Conservation (phyloP, 768 basidiomycete genomes). For the Tricholoma sp. region DNA sequence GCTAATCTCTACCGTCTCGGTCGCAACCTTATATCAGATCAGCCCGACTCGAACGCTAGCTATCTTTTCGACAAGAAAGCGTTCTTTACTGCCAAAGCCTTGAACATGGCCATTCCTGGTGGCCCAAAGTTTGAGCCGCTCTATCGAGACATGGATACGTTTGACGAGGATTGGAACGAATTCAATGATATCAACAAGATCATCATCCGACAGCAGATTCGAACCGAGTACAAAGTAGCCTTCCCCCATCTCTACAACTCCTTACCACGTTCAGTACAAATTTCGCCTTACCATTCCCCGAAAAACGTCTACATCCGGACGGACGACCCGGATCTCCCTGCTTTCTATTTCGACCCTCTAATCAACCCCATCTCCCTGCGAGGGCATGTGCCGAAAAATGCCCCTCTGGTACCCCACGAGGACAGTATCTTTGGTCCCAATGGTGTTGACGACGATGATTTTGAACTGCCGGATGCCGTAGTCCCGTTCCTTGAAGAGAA, state of each 20-base stretch:
- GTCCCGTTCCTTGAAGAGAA: constrained; percentile 78
- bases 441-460: constrained; percentile 80
- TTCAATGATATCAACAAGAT: constrained; percentile 99
- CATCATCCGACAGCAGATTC: constrained; percentile 97
- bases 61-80: constrained; percentile 97
- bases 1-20: constrained; percentile 96
- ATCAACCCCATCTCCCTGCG: constrained; percentile 97
- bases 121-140: constrained; percentile 98
- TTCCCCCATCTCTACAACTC: constrained; percentile 99
- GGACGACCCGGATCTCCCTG: constrained; percentile 98
- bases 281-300: constrained; percentile 87
- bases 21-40: constrained; percentile 88
- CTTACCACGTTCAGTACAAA: constrained; percentile 87
- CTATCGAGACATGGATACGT: constrained; percentile 94
- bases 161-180: constrained; percentile 99
- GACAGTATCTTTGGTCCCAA: constrained; percentile 90
- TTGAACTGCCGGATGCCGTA: constrained; percentile 74
- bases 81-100: constrained; percentile 97
- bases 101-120: constrained; percentile 96
- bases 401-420: constrained; percentile 81
- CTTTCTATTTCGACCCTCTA: constrained; percentile 98
- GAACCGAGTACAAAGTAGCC: constrained; percentile 98
- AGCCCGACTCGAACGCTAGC: constrained; percentile 83
- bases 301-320: constrained; percentile 99
- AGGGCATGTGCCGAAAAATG: constrained; percentile 78